A percentile compares a stretch with the other conserved stretches of the same genome.
phyloP scores from a whole-genome alignment of 768 basidiomycete species.

The Psilocybe cubensis region DNA sequence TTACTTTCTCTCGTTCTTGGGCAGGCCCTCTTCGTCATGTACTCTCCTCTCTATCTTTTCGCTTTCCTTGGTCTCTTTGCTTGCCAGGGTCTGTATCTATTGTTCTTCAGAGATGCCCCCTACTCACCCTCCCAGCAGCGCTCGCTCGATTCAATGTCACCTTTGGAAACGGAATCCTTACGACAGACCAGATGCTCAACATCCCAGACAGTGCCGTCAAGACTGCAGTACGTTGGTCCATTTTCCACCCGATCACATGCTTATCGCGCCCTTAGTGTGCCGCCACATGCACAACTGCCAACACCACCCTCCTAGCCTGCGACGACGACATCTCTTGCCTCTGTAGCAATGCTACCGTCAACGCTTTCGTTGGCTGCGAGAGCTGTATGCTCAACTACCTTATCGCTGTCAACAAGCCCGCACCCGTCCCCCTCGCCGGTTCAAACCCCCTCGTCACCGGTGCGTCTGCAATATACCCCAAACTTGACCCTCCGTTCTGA shows the following conservation, averaged over 20 bases:
- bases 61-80: slow-evolving; percentile 50
- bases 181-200: slow-evolving; percentile 47
- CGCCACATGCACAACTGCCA: slow-evolving; percentile 30
- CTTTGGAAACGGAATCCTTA: slow-evolving; percentile 40
- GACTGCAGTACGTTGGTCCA: slow-evolving; percentile 29
- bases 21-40: slow-evolving; percentile 33
- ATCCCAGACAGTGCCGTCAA: slow-evolving; percentile 36
- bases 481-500: slow-evolving; percentile 8
- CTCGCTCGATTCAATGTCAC: slow-evolving; percentile 50
- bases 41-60: slow-evolving; percentile 31
- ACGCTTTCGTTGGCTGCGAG: slow-evolving; percentile 54
- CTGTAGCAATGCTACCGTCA: slow-evolving; percentile 48
- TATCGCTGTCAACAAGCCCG: slow-evolving; percentile 49
- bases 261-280: slow-evolving; percentile 35
- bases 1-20: slow-evolving; percentile 25
- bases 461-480: slow-evolving; percentile 27
- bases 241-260: background rate
- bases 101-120: background rate
- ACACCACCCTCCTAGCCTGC: slow-evolving; percentile 41
- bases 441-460: slow-evolving; percentile 62
- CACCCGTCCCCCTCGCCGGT: slow-evolving; percentile 58
- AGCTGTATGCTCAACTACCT: slow-evolving; percentile 68
- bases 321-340: slow-evolving; percentile 53
- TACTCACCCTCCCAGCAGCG: slow-evolving; percentile 23
- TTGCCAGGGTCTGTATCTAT: slow-evolving; percentile 52